Base-by-base conservation (phyloP, 2,329 filamentous ascomycete genomes). In the Fusarium torreyae region DNA sequence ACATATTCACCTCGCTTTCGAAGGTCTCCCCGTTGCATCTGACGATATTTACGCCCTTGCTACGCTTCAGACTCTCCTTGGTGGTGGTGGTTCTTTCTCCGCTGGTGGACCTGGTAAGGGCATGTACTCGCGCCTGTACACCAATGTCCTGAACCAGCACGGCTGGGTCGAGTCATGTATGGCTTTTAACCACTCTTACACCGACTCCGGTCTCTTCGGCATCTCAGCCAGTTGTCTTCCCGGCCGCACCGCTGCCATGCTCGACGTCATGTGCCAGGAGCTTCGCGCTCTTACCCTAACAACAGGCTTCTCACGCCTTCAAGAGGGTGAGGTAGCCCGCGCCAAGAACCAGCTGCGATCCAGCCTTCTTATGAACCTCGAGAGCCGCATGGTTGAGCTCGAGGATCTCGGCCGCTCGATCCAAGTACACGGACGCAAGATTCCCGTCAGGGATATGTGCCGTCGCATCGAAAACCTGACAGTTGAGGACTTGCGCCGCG, bases 81-180 rank as follows among this genome's bases (percentile, higher is more conserved):
- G 96, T 60, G 96, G 96, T 48, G 96, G 96, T 49, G 96, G 96
- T 24, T 98, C 94, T 57, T 99, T 99, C 84, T 97, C 93, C 17
- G 96, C 96, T 55, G 96, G 96, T 74, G 96, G 96, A 0, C 96
- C 96, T 6, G 96, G 96, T 54, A 99, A 99, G 84, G 96, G 96
- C 79, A 99, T 99, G 96, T 98, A 98, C 85, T 97, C 93, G 38
- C 92, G 96, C 14, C 88, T 99, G 10, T 99, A 98, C 85, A 98
- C 94, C 68, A 97, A 98, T 78, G 95, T 98, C 1, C 88, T 99
- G 52, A 99, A 99, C 84, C 94, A 98, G 82, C 91, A 97, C 82
- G 94, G 92, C 73, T 99, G 95, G 95, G 94, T 99, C 26, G 96
- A 99, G 82, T 94, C 90, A 64, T 98, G 96, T 82, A 87, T 97